Conservation (phyloP, 2,329 filamentous ascomycete species). For the Esteya vermicola region DNA sequence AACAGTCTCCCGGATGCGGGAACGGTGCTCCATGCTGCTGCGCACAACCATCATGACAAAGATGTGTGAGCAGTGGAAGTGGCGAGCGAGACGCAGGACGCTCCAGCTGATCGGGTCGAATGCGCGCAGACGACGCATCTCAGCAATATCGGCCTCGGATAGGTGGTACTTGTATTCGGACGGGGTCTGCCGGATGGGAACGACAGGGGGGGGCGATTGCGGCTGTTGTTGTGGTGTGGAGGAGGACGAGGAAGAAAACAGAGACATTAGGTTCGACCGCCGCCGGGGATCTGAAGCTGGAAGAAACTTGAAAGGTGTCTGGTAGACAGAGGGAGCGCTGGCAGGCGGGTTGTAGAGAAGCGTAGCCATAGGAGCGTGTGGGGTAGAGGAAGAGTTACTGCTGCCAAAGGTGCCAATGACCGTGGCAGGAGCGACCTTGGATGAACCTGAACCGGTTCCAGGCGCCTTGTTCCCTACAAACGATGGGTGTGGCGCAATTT, state of each 20-base stretch:
- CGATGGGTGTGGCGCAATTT: constrained; percentile 45
- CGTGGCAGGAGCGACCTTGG: constrained; percentile 18
- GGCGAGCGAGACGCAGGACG: constrained; percentile 34
- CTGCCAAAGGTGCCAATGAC: constrained; percentile 14
- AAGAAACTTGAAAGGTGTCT: constrained; percentile 55
- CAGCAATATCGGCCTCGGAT: constrained; percentile 37
- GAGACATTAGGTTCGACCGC: constrained; percentile 29
- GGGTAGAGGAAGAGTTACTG: constrained; percentile 14
- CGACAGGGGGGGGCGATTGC: constrained; percentile 9
- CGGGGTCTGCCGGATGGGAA: constrained; percentile 5
- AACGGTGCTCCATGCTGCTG: constrained; percentile 31
- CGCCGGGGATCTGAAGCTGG: constrained; percentile 41
- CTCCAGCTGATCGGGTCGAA: constrained; percentile 42
- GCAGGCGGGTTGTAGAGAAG: constrained; percentile 36
- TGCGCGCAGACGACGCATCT: constrained; percentile 41
- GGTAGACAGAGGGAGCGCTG: constrained; percentile 35
- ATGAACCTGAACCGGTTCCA: not conserved
- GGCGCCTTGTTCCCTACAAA: constrained; percentile 25
- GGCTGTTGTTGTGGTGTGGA: too few species aligned
- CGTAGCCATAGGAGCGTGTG: constrained; percentile 17
- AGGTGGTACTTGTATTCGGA: constrained; percentile 30
- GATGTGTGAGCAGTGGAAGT: constrained; percentile 38
- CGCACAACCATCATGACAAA: constrained; percentile 46
- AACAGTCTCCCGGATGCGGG: constrained; percentile 28
- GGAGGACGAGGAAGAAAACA: constrained; percentile 18